phyloP scores from a whole-genome alignment of 1,139 yeast species.

The Taphrina pruni region DNA sequence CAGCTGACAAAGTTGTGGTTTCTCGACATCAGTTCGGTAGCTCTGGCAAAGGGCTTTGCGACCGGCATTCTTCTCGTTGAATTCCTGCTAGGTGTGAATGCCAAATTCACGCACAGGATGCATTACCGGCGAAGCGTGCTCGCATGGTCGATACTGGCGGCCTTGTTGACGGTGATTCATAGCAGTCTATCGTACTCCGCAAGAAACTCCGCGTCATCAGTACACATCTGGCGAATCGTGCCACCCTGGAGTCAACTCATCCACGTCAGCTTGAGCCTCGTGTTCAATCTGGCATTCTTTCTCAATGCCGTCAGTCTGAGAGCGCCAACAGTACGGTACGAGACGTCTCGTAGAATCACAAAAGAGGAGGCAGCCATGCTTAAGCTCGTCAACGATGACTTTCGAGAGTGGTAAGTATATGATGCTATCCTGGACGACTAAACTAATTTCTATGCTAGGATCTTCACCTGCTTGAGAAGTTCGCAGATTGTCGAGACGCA shows the following conservation, averaged over 20 bases:
- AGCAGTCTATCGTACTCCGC: not conserved
- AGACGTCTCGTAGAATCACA: not conserved
- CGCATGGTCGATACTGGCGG: constrained; percentile 1
- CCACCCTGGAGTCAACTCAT: constrained; percentile 8
- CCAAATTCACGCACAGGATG: constrained; percentile 5
- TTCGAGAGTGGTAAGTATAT: not conserved
- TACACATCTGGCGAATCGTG: not conserved
- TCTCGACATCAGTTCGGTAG: not conserved
- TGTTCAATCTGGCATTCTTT: not conserved
- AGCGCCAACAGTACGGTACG: not conserved
- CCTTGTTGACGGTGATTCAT: not conserved
- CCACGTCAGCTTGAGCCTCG: not conserved
- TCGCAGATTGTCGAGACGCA: not conserved
- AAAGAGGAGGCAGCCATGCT: not conserved
- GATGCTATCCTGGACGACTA: not conserved
- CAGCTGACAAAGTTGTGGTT: constrained; percentile 1
- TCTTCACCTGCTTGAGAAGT: not conserved
- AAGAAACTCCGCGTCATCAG: not conserved
- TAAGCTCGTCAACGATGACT: constrained; percentile 1
- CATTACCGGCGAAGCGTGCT: constrained; percentile 8
- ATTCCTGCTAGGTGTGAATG: not conserved
- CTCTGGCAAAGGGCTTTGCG: not conserved
- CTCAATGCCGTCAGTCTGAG: constrained; percentile 3
- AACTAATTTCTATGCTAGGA: not conserved
- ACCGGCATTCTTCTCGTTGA: not conserved